Percentiles rank a stretch among this genome's conserved stretches.
These are phyloP conservation scores for Didymella segeticola DNA, from an alignment of 2,329 filamentous ascomycete genomes.

Conservation along the genomic window DNA sequence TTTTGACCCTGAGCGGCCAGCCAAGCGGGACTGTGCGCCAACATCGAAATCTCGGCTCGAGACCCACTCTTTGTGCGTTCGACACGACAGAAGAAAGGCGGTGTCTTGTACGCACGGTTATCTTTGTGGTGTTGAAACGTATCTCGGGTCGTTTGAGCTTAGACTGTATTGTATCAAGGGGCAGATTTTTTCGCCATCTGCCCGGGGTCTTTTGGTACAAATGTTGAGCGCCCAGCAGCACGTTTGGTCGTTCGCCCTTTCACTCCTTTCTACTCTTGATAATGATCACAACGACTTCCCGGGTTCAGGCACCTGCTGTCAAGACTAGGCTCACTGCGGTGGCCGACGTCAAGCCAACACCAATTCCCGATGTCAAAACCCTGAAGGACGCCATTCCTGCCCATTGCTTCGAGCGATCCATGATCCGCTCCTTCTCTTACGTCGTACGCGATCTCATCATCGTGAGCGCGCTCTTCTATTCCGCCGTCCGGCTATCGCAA, in stretches of 20 bases:
- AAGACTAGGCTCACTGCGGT: constrained; percentile 26
- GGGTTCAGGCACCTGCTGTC: constrained; percentile 21
- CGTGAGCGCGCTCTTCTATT: constrained; percentile 27
- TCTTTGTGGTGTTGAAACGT: constrained; percentile 28
- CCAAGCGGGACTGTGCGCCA: constrained; percentile 30
- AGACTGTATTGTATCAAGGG: constrained; percentile 24
- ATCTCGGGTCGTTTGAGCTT: constrained; percentile 28
- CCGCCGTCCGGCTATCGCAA: constrained; percentile 19
- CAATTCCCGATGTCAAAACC: constrained; percentile 33
- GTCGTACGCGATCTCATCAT: constrained; percentile 32
- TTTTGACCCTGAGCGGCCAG: constrained; percentile 11
- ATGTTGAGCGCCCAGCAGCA: constrained; percentile 13
- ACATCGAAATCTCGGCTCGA: constrained; percentile 30
- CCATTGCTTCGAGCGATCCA: constrained; percentile 34
- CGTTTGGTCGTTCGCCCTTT: constrained; percentile 5
- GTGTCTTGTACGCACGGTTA: constrained; percentile 28
- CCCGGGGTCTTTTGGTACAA: constrained; percentile 19
- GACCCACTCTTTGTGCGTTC: constrained; percentile 25
- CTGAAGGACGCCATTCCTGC: constrained; percentile 33
- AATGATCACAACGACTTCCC: constrained; percentile 30
- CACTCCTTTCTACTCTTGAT: constrained; percentile 7
- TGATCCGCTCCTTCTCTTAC: constrained; percentile 31
- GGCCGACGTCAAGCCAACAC: constrained; percentile 20
- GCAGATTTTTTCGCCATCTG: constrained; percentile 24
- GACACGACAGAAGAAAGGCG: constrained; percentile 26